Evolutionary conservation across 176 grass and related monocot species (phyloP), one percentile per base, ranked within the genome.

Genomic region (Raddia guianensis): DNA sequence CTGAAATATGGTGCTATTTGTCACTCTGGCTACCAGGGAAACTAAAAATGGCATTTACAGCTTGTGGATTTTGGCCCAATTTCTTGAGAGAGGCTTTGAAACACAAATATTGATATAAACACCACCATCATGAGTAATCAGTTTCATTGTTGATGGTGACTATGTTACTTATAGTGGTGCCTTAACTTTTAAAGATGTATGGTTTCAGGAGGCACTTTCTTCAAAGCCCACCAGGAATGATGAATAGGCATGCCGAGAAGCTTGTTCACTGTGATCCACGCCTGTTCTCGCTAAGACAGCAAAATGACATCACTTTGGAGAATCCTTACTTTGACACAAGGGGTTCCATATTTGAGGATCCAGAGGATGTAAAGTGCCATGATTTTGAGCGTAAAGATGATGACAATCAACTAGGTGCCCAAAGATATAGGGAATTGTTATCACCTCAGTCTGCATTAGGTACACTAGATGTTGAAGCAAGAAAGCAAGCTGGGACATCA

Each of bases 181-280:
- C 64, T 84, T 74, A 54, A 72, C 12, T 14, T 57, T 18, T 15
- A 1, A 14, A 68, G 8, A 34, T 75, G 12, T 59, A 44, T 68
- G 86, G 43, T 80, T 85, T 88, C 73, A 91, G 92, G 89, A 83
- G 73, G 80, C 92, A 94, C 85, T 91, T 89, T 82, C 66, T 94
- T 69, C 86, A 89, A 76, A 86, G 86, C 55, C 83, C 63, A 1
- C 89, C 85, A 4, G 92, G 89, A 78, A 68, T 94, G 75, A 85
- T 94, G 85, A 91, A 78, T 72, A 94, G 85, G 54, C 92, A 94
- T 34, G 74, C 91, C 48, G 92, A 94, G 86, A 94, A 91, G 79
- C 83, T 94, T 72, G 20, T 91, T 66, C 86, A 77, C 33, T 94
- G 86, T 81, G 92, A 94, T 40, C 75, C 83, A 34, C 89, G 86